Base-by-base conservation (phyloP, 768 basidiomycete species). In the Candolleomyces eurysporus region DNA sequence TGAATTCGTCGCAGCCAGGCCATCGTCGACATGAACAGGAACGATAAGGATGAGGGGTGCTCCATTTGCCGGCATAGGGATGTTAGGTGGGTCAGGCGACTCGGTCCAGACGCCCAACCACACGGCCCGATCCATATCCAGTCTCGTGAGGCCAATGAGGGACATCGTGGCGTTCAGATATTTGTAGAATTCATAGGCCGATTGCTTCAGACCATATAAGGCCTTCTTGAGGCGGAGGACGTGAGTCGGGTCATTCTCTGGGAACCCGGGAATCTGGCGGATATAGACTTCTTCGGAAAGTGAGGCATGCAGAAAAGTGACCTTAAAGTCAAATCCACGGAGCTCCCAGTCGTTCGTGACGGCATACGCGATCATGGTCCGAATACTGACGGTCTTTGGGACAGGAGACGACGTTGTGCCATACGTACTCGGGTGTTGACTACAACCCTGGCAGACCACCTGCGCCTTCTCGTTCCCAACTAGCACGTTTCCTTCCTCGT, bases 401-500 rank as follows among this genome's bases (percentile, higher is more conserved):
- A n/a, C n/a, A n/a, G n/a, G n/a, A n/a, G n/a, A n/a, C n/a, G n/a
- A n/a, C n/a, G n/a, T n/a, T n/a, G n/a, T n/a, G n/a, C n/a, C n/a
- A n/a, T n/a, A n/a, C n/a, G n/a, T n/a, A n/a, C n/a, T n/a, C n/a
- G n/a, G n/a, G n/a, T n/a, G n/a, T n/a, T n/a, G n/a, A n/a, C n/a
- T n/a, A n/a, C n/a, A n/a, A n/a, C n/a, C n/a, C n/a, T n/a, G n/a
- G 0, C 68, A 68, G 8, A 72, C 72, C 0, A 74, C 22, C 0
- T 69, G 63, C 5, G 72, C 73, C 59, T 72, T 76, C 45, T 69
- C 67, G 48, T 62, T 69, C 0, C 71, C 71, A 31, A 31, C 31
- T 1, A 65, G 61, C 16, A 79, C 71, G 0, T 64, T 64, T 5
- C 79, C 80, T 36, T 76, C 62, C 1, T 69, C 57, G 61, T 81